Evolutionary conservation across 2,329 filamentous ascomycete genomes (phyloP), one percentile per base, ranked within the genome.

Genomic region (Ophiostoma australiae): DNA sequence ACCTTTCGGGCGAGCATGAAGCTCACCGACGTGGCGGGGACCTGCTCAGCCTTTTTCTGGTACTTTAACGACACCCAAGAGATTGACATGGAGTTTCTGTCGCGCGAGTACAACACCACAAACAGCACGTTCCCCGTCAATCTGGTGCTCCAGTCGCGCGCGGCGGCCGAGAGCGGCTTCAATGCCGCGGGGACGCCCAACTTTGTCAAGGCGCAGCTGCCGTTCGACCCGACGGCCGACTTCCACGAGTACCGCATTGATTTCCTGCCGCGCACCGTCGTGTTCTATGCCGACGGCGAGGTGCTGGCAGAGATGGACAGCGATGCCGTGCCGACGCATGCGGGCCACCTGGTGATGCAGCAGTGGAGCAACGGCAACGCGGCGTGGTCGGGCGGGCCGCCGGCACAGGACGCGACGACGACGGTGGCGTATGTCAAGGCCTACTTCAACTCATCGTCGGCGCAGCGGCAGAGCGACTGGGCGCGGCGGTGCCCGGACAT

Each of bases 231-330:
- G 0, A 87, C 88, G 0, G 77, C 79, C 0, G 85, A 77, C 58
- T 92, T 90, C 76, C 91, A 94, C 79, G 91, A 94, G 79, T 93
- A 93, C 77, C 89, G 91, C 52, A 90, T 94, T 78, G 91, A 94
- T 79, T 93, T 91, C 80, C 78, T 88, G 20, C 84, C 86, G 0
- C 83, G 82, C 0, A 81, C 81, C 0, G 89, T 94, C 10, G 78
- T 85, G 13, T 94, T 92, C 79, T 93, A 89, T 76, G 89, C 87
- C 1, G 91, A 94, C 77, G 86, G 86, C 63, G 71, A 79, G 10
- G 78, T 84, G 11, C 80, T 93, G 17, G 82, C 84, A 39, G 81
- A 82, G 67, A 89, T 91, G 82, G 77, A 80, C 2, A 84, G 85
- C 11, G 81, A 82, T 2, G 83, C 84, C 1, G 82, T 91, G 33